Base-by-base conservation (phyloP, 805 yeast genomes). In the Metschnikowia drakensbergensis region DNA sequence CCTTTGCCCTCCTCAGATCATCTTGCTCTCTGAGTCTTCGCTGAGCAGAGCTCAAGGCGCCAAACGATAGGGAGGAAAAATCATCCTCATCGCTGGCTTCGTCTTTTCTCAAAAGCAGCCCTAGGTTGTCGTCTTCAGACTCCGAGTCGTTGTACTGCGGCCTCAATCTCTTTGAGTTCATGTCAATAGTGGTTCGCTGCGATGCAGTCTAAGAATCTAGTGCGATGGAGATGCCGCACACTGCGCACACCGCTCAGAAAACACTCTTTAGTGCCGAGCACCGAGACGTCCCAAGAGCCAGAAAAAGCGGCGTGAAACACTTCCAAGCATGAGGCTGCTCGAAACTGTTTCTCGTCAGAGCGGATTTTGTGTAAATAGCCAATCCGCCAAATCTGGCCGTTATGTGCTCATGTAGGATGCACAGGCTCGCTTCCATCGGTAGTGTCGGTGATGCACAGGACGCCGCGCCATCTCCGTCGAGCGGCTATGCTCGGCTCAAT, bases 41-140 rank as follows among this genome's bases (percentile, higher is more conserved):
- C 57, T 83, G 86, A 3, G 88, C 88, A 6, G 74, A 64, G 58
- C 78, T 80, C 50, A 84, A 65, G 4, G 86, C 77, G 1, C 84
- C 88, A 69, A 84, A 83, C 6, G 88, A 82, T n/a, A 83, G 54
- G 4, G 77, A 71, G 7, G 70, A 67, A 49, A 79, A 52, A 46
- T 79, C 86, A 51, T 74, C 83, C 45, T 64, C 60, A 5, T 64
- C 60, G 7, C 57, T 63, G n/a, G 36, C 33, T 5, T 50, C 42
- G 6, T 35, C 48, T 7, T 33, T 34, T 30, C 35, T 52, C 28
- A 56, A 49, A 8, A 56, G 52, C n/a, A 49, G 42, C n/a, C 56
- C 59, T 35, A 56, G 51, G 40, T 50, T 48, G 37, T 56, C 59
- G 3, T 56, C 54, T 28, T 56, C 59, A 8, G 58, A 54, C 31